Percentiles rank a stretch among this genome's conserved stretches.
These are phyloP conservation scores for Xylaria sp. DNA, from an alignment of 2,329 filamentous ascomycete species.

Conservation along the genomic window DNA sequence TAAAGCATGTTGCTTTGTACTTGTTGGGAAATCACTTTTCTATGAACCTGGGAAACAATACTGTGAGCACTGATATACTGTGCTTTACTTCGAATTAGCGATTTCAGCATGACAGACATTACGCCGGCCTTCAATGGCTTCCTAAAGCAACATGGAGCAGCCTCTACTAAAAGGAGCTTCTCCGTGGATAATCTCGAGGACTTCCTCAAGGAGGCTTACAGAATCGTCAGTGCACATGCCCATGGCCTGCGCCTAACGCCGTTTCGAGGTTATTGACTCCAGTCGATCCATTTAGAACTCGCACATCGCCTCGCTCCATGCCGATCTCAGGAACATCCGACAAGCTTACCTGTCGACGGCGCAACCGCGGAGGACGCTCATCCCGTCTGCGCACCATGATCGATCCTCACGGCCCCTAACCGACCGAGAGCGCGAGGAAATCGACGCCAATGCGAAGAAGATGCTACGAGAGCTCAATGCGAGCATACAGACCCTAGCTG, in stretches of 20 bases:
- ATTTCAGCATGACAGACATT: conserved; percentile 66
- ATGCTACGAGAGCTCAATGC: conserved; percentile 87
- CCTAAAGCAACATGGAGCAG: conserved; percentile 68
- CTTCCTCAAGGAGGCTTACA: conserved; percentile 93
- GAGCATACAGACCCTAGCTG: conserved; percentile 81
- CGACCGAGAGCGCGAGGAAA: conserved; percentile 83
- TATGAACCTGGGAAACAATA: not conserved
- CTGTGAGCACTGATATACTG: not conserved
- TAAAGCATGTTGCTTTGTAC: conserved; percentile 1
- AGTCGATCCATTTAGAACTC: conserved; percentile 66
- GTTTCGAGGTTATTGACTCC: conserved; percentile 33
- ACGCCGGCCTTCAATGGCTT: conserved; percentile 76
- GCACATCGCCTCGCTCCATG: conserved; percentile 83
- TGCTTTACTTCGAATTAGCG: conserved; percentile 3
- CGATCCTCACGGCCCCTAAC: conserved; percentile 70
- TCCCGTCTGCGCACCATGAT: conserved; percentile 57
- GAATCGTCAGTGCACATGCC: conserved; percentile 73
- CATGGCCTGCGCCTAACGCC: conserved; percentile 4
- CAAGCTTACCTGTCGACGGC: conserved; percentile 91
- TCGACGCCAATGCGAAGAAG: conserved; percentile 87
- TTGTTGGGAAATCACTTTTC: not conserved
- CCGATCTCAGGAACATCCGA: conserved; percentile 83
- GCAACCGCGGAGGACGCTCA: conserved; percentile 68
- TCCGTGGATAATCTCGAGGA: conserved; percentile 73
- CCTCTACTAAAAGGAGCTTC: conserved; percentile 57